These are phyloP conservation scores for Flagelloscypha sp. DNA, from an alignment of 768 basidiomycete species.

Conservation along the genomic window DNA sequence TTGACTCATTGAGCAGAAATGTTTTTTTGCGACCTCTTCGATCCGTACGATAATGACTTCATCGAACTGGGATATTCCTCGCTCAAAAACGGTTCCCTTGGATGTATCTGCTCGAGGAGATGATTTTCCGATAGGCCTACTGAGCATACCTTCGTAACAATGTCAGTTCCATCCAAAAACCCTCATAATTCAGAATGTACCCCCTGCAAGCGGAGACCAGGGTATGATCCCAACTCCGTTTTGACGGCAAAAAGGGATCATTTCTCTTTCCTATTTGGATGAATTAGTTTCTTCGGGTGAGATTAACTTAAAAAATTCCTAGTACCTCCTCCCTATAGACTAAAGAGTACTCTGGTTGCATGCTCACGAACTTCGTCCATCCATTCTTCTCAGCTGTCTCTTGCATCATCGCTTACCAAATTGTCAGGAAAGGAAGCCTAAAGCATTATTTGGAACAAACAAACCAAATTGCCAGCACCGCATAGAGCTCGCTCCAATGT, in stretches of 20 bases:
- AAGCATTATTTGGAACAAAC: no score
- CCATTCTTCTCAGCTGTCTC: constrained; percentile 25
- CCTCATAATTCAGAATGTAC: no score
- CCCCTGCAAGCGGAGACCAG: constrained; percentile 34
- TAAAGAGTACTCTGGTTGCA: constrained; percentile 39
- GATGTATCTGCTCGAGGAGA: constrained; percentile 10
- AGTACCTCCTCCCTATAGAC: constrained; percentile 40
- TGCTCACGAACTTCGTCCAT: constrained; percentile 39
- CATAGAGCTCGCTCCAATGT: constrained; percentile 28
- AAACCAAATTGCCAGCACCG: constrained; percentile 31
- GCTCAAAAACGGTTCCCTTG: constrained; percentile 18
- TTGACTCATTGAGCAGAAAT: constrained; percentile 33
- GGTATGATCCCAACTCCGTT: constrained; percentile 39
- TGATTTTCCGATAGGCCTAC: constrained; percentile 20
- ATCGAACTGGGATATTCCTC: constrained; percentile 19
- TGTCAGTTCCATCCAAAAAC: no score
- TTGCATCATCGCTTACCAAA: constrained; percentile 26
- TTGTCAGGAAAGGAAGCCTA: no score
- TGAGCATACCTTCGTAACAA: constrained; percentile 25
- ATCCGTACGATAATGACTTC: constrained; percentile 30
- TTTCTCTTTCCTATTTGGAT: constrained; percentile 23
- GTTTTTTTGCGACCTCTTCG: constrained; percentile 32
- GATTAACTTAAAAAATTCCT: not conserved
- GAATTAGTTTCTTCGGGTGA: not conserved
- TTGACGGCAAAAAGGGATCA: constrained; percentile 26